phyloP scores from a whole-genome alignment of 805 yeast species.

The Kluyveromyces nonfermentans region DNA sequence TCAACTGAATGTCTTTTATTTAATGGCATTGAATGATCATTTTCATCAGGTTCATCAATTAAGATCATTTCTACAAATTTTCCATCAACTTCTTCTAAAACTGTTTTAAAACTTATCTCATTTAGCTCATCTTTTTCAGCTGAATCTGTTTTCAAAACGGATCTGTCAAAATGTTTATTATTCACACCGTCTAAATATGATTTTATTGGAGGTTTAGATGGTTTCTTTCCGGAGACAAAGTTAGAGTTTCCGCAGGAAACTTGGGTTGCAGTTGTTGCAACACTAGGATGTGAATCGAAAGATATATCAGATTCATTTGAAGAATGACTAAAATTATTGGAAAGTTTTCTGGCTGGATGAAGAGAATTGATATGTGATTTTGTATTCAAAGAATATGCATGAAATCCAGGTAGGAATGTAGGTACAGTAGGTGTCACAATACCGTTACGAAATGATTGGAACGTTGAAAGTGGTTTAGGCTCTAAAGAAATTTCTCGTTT shows the following conservation, averaged over 20 bases:
- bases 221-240: neutral
- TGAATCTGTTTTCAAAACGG: too few relatives aligned
- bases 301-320: slow-evolving; percentile 24
- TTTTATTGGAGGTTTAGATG: neutral
- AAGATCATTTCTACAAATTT: slow-evolving; percentile 20
- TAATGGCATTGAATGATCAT: neutral
- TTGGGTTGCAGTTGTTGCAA: neutral
- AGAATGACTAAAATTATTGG: slow-evolving; percentile 18
- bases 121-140: too few relatives aligned
- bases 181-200: neutral
- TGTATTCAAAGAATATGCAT: neutral
- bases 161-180: too few relatives aligned
- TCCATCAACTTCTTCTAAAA: slow-evolving; percentile 14
- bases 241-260: neutral
- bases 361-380: slow-evolving; percentile 3
- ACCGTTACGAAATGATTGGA: slow-evolving; percentile 14
- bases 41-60: slow-evolving; percentile 13
- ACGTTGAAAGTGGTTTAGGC: slow-evolving; percentile 16
- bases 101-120: slow-evolving; percentile 3
- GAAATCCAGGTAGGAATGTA: neutral
- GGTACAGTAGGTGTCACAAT: neutral
- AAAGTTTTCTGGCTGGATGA: slow-evolving; percentile 21
- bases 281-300: slow-evolving; percentile 9
- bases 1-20: too few relatives aligned
- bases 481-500: neutral